These are phyloP conservation scores for Solanum lignicaule DNA, from an alignment of 257 asterid genomes.

Conservation along the genomic window DNA sequence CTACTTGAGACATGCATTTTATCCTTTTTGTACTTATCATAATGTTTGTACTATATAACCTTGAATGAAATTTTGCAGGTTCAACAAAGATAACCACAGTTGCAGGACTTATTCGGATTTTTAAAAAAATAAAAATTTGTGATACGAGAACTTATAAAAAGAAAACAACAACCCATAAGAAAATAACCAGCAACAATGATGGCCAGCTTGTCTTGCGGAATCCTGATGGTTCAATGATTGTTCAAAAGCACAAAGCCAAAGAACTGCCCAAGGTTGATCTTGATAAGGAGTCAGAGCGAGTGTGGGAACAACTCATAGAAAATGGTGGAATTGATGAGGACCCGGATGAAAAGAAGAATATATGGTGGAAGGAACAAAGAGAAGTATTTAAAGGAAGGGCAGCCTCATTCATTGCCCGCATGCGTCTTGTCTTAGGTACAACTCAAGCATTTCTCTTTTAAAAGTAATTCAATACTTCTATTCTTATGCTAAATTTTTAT, in stretches of 20 bases:
- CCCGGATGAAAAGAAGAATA: constrained; percentile 8
- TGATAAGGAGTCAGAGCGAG: constrained; percentile 16
- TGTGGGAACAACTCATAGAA: constrained; percentile 25
- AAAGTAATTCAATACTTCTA: neutral
- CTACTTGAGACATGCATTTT: neutral
- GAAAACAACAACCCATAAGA: neutral
- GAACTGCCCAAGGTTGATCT: constrained; percentile 23
- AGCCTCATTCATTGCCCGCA: constrained; percentile 12
- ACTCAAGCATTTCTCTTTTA: neutral
- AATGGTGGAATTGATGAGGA: constrained; percentile 8
- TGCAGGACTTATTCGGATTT: constrained; percentile 4
- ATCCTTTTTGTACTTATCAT: neutral
- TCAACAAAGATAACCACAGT: neutral
- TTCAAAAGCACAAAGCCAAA: neutral
- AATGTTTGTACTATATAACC: neutral
- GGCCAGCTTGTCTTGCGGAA: constrained; percentile 17
- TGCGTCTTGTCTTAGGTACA: constrained; percentile 40
- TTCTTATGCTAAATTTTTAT: neutral
- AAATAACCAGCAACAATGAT: neutral
- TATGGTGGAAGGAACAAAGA: constrained; percentile 18
- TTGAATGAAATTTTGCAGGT: neutral
- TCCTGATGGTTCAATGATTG: constrained; percentile 5
- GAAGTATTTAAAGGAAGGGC: constrained; percentile 7
- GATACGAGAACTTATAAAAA: neutral
- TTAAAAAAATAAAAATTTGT: constrained; percentile 4